Conservation (phyloP, 1,284 basidiomycete species). For the Irpex sp. region DNA sequence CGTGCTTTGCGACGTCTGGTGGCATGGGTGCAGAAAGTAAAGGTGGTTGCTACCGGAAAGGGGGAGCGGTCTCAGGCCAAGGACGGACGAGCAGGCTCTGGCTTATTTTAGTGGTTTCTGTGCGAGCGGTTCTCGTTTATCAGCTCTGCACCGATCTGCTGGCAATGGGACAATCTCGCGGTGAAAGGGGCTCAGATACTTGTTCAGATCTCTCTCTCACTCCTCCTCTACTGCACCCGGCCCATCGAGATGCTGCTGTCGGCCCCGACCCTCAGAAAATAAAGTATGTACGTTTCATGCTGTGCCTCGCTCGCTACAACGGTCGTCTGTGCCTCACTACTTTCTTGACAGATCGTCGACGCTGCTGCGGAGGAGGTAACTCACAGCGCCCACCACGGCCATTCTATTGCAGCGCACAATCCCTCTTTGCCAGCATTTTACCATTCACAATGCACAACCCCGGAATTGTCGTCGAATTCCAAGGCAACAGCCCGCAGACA, state of each 20-base stretch:
- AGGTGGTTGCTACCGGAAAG: slow-evolving; percentile 16
- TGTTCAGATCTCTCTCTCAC: neutral
- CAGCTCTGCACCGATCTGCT: slow-evolving; percentile 5
- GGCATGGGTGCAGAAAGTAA: slow-evolving; percentile 27
- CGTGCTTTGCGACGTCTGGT: slow-evolving; percentile 27
- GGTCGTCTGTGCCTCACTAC: no score
- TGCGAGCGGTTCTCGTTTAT: slow-evolving; percentile 11
- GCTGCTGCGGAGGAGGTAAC: no score
- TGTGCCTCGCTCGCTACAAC: no score
- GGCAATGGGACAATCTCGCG: slow-evolving; percentile 11
- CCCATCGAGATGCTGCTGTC: no score
- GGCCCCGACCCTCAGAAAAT: no score
- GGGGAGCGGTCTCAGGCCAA: neutral
- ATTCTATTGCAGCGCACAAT: no score
- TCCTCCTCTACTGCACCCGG: neutral
- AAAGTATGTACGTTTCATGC: no score
- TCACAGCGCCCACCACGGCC: no score
- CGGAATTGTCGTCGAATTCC: neutral
- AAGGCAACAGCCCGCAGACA: neutral
- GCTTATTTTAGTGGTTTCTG: slow-evolving; percentile 9
- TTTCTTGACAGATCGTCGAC: no score
- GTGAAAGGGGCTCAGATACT: slow-evolving; percentile 5
- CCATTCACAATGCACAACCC: no score
- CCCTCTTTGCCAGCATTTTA: no score
- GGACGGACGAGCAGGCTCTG: neutral